Conservation (phyloP, 768 basidiomycete species). For the Rossbeevera mucosa region DNA sequence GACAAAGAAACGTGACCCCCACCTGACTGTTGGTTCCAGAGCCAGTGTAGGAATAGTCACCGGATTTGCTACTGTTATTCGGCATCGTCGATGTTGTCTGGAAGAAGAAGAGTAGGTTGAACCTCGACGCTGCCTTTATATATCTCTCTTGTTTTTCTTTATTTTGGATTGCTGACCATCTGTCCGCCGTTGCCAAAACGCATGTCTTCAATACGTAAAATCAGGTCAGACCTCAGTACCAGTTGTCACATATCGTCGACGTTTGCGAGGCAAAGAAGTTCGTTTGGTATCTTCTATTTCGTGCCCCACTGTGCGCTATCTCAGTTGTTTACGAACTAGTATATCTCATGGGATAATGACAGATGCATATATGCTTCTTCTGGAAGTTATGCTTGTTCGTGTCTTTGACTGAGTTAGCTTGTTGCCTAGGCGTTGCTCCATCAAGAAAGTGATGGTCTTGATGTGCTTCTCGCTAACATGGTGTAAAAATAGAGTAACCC, state of each 20-base stretch:
- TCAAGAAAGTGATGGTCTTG: background rate
- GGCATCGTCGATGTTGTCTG: slow-evolving; percentile 11
- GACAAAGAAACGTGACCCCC: slow-evolving; percentile 6
- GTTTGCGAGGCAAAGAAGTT: slow-evolving; percentile 17
- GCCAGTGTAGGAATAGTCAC: slow-evolving; percentile 40
- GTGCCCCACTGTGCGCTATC: slow-evolving; percentile 7
- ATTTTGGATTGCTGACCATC: slow-evolving; percentile 6
- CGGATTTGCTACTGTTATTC: slow-evolving; percentile 14
- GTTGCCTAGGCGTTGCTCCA: background rate
- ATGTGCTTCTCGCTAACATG: background rate
- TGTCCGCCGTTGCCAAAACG: too few species aligned
- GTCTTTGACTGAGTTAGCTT: background rate
- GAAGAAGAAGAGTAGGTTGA: too few species aligned
- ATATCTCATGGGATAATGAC: background rate
- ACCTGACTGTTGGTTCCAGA: slow-evolving; percentile 52
- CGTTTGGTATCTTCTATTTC: slow-evolving; percentile 9
- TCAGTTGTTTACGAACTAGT: background rate
- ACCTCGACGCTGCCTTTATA: background rate
- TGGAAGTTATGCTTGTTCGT: background rate
- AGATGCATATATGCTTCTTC: background rate
- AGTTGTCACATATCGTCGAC: background rate
- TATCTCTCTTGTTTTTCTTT: slow-evolving; percentile 11
- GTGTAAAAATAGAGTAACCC: too few species aligned
- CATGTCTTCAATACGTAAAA: background rate
- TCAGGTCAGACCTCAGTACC: background rate